Evolutionary conservation across 345 rosid genomes (phyloP).

Genomic region (Syzygium jambos): DNA sequence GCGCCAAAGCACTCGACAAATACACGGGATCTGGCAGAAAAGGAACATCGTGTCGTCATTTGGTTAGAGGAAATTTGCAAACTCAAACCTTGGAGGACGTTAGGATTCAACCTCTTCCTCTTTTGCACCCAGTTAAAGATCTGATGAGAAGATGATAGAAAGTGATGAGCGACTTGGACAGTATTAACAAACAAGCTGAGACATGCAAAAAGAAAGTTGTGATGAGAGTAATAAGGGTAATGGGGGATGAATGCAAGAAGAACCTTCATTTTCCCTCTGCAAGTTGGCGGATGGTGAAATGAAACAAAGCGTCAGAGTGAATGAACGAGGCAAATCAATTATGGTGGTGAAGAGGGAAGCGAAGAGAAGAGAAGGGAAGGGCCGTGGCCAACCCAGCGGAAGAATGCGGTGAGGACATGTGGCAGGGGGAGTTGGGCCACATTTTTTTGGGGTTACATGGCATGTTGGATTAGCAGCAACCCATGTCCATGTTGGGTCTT

Average conservation of each 20-base stretch:
- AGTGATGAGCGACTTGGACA: neutral
- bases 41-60: neutral
- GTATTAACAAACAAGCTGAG: neutral
- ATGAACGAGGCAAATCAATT: neutral
- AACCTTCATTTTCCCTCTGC: neutral
- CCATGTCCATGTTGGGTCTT: neutral
- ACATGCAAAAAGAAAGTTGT: neutral
- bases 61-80: slow-evolving; percentile 13
- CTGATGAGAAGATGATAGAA: slow-evolving; percentile 12
- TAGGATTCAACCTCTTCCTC: slow-evolving; percentile 46
- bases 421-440: neutral
- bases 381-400: neutral
- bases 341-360: neutral
- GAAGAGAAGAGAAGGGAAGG: neutral
- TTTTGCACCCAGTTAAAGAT: slow-evolving; percentile 86
- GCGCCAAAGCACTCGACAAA: neutral
- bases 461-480: neutral
- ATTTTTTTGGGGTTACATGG: neutral
- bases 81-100: slow-evolving; percentile 7
- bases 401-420: neutral
- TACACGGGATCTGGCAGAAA: neutral
- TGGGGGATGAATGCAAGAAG: neutral
- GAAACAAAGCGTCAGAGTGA: neutral
- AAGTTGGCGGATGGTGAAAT: neutral
- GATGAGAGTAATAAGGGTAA: neutral